phyloP scores from a whole-genome alignment of 2,329 filamentous ascomycete genomes.

The Aspergillus chevalieri region DNA sequence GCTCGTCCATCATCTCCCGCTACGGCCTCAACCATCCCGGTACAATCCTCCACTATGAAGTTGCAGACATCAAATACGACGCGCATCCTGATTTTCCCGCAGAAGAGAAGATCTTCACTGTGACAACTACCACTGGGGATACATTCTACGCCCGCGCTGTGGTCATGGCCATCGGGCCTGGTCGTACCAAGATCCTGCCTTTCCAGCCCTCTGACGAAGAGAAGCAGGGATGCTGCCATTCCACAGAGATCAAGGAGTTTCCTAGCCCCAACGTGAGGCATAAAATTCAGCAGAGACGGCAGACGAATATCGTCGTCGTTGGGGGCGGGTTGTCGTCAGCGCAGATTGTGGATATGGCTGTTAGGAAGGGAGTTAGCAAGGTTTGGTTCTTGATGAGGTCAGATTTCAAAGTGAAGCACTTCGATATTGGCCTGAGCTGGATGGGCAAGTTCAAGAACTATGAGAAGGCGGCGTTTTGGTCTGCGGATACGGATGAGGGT shows the following conservation, averaged over 20 bases:
- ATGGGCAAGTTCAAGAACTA: conserved; percentile 76
- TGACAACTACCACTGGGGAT: conserved; percentile 50
- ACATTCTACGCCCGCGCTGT: conserved; percentile 56
- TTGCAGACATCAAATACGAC: conserved; percentile 57
- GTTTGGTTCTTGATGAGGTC: conserved; percentile 66
- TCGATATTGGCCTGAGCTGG: conserved; percentile 71
- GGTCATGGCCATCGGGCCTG: conserved; percentile 65
- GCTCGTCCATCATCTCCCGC: conserved; percentile 50
- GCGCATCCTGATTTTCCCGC: conserved; percentile 38
- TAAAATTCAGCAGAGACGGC: conserved; percentile 46
- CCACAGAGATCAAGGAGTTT: conserved; percentile 56
- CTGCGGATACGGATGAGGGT: conserved; percentile 62
- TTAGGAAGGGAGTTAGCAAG: conserved; percentile 59
- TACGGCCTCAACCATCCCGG: conserved; percentile 51
- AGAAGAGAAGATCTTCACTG: conserved; percentile 56
- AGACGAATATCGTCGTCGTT: conserved; percentile 64
- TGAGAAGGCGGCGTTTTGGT: conserved; percentile 71
- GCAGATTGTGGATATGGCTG: conserved; percentile 62
- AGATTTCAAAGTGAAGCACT: conserved; percentile 59
- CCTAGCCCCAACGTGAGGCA: conserved; percentile 48
- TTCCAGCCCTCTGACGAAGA: conserved; percentile 37
- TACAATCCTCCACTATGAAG: conserved; percentile 55
- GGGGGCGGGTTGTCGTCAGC: conserved; percentile 72
- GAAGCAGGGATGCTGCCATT: conserved; percentile 53
- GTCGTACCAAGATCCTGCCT: conserved; percentile 51